These are phyloP conservation scores for Parafenestella ontariensis DNA, from an alignment of 2,329 filamentous ascomycete genomes.

Conservation along the genomic window DNA sequence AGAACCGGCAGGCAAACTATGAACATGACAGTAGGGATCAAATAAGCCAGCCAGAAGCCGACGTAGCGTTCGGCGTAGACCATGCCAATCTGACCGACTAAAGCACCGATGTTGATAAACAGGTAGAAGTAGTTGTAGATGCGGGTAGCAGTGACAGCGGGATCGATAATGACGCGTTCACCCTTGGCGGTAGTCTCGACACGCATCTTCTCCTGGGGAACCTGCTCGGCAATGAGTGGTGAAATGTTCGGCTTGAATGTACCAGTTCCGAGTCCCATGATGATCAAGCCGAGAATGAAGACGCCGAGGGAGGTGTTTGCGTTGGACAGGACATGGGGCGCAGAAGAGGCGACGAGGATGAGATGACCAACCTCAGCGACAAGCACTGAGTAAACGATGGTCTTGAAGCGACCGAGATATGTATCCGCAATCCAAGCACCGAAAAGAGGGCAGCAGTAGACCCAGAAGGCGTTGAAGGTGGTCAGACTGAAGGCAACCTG, in stretches of 20 bases:
- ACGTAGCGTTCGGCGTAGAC: constrained; percentile 56
- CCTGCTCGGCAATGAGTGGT: constrained; percentile 68
- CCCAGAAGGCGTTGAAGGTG: constrained; percentile 64
- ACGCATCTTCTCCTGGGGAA: constrained; percentile 62
- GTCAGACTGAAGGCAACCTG: constrained; percentile 59
- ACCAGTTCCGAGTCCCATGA: constrained; percentile 72
- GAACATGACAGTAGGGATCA: constrained; percentile 72
- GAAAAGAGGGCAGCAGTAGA: constrained; percentile 64
- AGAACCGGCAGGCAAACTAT: constrained; percentile 66
- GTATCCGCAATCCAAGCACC: constrained; percentile 67
- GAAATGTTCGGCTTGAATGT: constrained; percentile 73
- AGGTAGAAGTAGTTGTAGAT: constrained; percentile 66
- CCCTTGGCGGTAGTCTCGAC: constrained; percentile 52
- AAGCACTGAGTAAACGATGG: constrained; percentile 62
- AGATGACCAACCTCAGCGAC: constrained; percentile 66
- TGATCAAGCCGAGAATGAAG: constrained; percentile 63
- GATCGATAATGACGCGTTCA: constrained; percentile 70
- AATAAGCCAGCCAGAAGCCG: constrained; percentile 75
- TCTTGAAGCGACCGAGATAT: constrained; percentile 67
- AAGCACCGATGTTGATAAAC: constrained; percentile 49
- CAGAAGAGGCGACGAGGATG: constrained; percentile 62
- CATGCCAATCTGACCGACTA: constrained; percentile 48
- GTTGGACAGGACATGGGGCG: constrained; percentile 59
- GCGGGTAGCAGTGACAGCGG: constrained; percentile 69
- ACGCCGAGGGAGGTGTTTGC: constrained; percentile 60